Evolutionary conservation across 169 alveolate species (phyloP), one percentile per base, ranked within the genome.

Genomic region (Plasmodium vinckei): DNA sequence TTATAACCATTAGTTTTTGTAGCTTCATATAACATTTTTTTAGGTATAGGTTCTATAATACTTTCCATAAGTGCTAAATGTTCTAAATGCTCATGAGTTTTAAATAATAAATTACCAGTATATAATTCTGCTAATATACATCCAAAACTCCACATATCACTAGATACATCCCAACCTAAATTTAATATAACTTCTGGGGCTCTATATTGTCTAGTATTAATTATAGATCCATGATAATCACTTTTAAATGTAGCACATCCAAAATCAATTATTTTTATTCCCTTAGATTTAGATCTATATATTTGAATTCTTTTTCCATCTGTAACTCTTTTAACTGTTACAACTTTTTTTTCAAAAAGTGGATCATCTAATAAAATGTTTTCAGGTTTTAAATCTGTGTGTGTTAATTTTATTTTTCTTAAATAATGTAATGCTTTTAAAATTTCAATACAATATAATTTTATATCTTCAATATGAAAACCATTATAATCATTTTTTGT

Each of bases 381-480:
- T 90, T 98, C 99, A 7, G 99, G 99, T 93, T 98, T 99, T 77
- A 99, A 94, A 94, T 99, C 99, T n/a, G 99, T 98, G 92, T 99
- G 99, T 4, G 99, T 97, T 70, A 99, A 91, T 15, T 94, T 88
- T 72, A 96, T 92, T 23, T 91, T 93, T 67, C 98, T 98, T 60
- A 99, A 89, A 88, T 98, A 99, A 63, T 96, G 93, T 10, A 98
- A 90, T 0, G 99, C 98, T 63, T 94, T 93, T 87, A 98, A 94
- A 63, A 97, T 90, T 94, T 99, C 98, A 73, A 92, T 93, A 9
- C 99, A 98, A 46, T 98, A 94, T 12, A 87, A 75, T 92, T 96
- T 97, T 10, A 99, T 97, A 82, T 97, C 98, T 25, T 95, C 93
- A 72, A 97, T 87, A 27, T 94, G 95, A 93, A 96, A 97, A 47